Evolutionary conservation across 169 alveolate species (phyloP), one percentile per base, ranked within the genome.

Genomic region (Ophryocystis elektroscirrha): DNA sequence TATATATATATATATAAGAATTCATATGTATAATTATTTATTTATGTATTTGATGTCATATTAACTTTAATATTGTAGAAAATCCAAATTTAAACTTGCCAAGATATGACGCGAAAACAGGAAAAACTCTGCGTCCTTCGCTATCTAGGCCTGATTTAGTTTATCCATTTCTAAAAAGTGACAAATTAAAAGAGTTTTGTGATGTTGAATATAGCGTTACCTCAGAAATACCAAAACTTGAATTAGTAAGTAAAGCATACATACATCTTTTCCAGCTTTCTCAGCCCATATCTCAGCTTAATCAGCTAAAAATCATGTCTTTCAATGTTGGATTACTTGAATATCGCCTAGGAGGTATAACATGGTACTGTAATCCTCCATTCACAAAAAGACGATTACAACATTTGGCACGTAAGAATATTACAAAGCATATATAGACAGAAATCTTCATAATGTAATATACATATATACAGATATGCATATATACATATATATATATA

Each of bases 281-380:
- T 44, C 19, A 23, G 45, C 56, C 41, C 32, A 39, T 16, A 19
- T 27, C 43, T 12, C 55, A 49, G 36, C 67, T 71, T 7, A 73
- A 72, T 42, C 53, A 56, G 7, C 61, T 78, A 5, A 65, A 81
- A 3, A 58, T 78, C 48, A 69, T 78, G 19, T 69, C 88, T 12
- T 79, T 78, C 49, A 79, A 79, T 58, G 74, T 84, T 37, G 89
- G 89, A 9, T 69, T 79, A 12, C 67, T 79, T 20, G 88, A 79
- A 59, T 76, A 74, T 52, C 71, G 79, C 51, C 60, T 79, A 39
- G 69, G 69, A 45, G 89, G 89, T 36, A 41, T 76, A 2, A 67
- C 70, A 32, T 46, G 77, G 32, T 79, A 79, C 67, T 85, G 78
- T 43, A 79, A 79, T 46, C 89, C 89, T 15, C 87, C 85, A 20